A percentile compares a stretch with the other conserved stretches of the same genome.
These are phyloP conservation scores for Tolypocladium endophyticum DNA, from an alignment of 2,329 filamentous ascomycete genomes.

Conservation along the genomic window DNA sequence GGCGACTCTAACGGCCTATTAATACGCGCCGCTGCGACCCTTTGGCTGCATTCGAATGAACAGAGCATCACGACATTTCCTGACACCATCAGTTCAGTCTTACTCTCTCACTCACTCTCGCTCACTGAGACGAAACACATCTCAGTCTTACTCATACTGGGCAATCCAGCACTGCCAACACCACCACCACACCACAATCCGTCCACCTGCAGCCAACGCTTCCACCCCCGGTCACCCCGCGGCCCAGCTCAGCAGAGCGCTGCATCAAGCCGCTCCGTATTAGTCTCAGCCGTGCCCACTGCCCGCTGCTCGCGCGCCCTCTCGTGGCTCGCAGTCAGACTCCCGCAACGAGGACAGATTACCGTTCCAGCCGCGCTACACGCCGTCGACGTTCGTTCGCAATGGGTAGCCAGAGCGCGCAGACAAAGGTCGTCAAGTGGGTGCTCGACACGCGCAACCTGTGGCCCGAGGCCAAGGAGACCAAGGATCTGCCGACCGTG, in stretches of 20 bases:
- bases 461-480: conserved; percentile 42
- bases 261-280: not conserved
- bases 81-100: not conserved
- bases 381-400: too few species aligned
- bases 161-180: not conserved
- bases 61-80: not conserved
- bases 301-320: not conserved
- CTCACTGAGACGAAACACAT: not conserved
- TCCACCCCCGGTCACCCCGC: not conserved
- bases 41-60: not conserved
- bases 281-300: not conserved
- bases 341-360: not conserved
- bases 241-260: not conserved
- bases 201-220: not conserved
- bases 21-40: too few species aligned
- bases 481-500: conserved; percentile 33
- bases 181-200: not conserved
- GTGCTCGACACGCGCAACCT: conserved; percentile 48
- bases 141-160: not conserved
- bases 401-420: not conserved
- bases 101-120: not conserved
- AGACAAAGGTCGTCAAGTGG: conserved; percentile 44
- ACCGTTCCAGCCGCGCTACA: too few species aligned
- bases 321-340: not conserved
- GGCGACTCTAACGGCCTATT: not conserved